A percentile compares a stretch with the other conserved stretches of the same genome.
Conservation (phyloP, 192 early-diverging fungal species). For the Linderina pennispora region DNA sequence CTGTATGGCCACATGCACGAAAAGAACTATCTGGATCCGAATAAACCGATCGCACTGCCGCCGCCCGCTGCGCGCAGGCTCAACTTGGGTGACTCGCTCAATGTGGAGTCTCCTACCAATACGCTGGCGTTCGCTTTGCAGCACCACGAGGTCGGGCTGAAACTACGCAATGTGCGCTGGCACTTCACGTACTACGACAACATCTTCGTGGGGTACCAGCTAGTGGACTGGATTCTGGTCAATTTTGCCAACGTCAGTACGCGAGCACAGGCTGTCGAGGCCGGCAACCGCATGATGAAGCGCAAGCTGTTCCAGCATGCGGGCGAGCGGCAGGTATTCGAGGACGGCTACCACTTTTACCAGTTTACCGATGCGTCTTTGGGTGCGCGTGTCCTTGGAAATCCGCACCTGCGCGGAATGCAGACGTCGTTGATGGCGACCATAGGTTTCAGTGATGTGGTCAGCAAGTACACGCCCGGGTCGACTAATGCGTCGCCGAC, state of each 20-base stretch:
- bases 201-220: slow-evolving; percentile 75
- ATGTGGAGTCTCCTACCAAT: slow-evolving; percentile 43
- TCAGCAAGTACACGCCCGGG: slow-evolving; percentile 2
- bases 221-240: slow-evolving; percentile 81
- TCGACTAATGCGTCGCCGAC: slow-evolving; percentile 24
- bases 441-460: slow-evolving; percentile 16
- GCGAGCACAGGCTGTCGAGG: slow-evolving; percentile 66
- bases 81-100: slow-evolving; percentile 26
- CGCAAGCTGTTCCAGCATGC: slow-evolving; percentile 66
- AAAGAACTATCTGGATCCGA: slow-evolving; percentile 19
- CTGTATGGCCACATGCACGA: slow-evolving; percentile 29
- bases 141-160: slow-evolving; percentile 58
- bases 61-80: slow-evolving; percentile 8
- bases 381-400: neutral
- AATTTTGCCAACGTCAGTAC: slow-evolving; percentile 71
- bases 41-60: slow-evolving; percentile 18
- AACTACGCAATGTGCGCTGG: slow-evolving; percentile 76
- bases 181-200: slow-evolving; percentile 68
- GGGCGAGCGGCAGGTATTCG: slow-evolving; percentile 57
- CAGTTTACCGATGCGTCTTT: slow-evolving; percentile 24
- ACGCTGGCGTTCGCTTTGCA: slow-evolving; percentile 65
- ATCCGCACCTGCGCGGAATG: slow-evolving; percentile 2
- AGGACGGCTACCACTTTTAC: slow-evolving; percentile 92
- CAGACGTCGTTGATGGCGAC: slow-evolving; percentile 15
- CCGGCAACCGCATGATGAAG: slow-evolving; percentile 74